Percentiles rank a stretch among this genome's conserved stretches.
These are phyloP conservation scores for Phaeosphaeria sp. DNA, from an alignment of 2,329 filamentous ascomycete genomes.

Conservation along the genomic window DNA sequence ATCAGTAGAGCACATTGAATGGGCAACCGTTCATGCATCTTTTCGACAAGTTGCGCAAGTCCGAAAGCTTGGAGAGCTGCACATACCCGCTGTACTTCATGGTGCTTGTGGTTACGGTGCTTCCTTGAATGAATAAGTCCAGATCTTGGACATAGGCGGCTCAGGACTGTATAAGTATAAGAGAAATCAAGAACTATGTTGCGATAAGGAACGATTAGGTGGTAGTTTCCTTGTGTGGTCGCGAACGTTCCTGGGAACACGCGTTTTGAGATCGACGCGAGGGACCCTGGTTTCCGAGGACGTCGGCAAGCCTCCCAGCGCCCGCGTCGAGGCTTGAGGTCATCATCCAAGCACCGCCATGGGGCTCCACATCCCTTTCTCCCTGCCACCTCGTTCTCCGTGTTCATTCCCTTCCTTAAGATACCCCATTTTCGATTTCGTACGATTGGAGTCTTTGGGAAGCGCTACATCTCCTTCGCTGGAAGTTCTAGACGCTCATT, in stretches of 20 bases:
- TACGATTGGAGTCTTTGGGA: not conserved
- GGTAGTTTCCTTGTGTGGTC: not conserved
- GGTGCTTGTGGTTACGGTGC: not conserved
- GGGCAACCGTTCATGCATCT: not conserved
- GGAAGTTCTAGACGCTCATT: not conserved
- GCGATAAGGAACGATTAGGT: not conserved
- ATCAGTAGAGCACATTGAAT: not conserved
- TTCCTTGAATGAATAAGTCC: not conserved
- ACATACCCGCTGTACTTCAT: slow-evolving; percentile 32
- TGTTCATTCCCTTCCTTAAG: not conserved
- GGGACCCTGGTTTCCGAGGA: slow-evolving; percentile 4
- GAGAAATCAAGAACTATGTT: too few relatives aligned
- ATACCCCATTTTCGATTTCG: not conserved
- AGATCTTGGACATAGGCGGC: not conserved
- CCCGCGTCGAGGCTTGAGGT: slow-evolving; percentile 9
- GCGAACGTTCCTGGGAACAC: not conserved
- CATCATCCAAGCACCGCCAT: slow-evolving; percentile 8
- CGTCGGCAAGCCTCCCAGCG: not conserved
- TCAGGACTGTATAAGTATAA: too few relatives aligned
- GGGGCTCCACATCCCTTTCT: slow-evolving; percentile 14
- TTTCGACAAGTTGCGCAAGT: not conserved
- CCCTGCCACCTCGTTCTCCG: not conserved
- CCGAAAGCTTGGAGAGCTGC: not conserved
- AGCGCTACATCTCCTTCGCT: not conserved
- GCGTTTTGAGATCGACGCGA: slow-evolving; percentile 1